Percentiles rank a stretch among this genome's conserved stretches.
phyloP scores from a whole-genome alignment of 176 grass and related monocot genomes.

The Avena atlantica region DNA sequence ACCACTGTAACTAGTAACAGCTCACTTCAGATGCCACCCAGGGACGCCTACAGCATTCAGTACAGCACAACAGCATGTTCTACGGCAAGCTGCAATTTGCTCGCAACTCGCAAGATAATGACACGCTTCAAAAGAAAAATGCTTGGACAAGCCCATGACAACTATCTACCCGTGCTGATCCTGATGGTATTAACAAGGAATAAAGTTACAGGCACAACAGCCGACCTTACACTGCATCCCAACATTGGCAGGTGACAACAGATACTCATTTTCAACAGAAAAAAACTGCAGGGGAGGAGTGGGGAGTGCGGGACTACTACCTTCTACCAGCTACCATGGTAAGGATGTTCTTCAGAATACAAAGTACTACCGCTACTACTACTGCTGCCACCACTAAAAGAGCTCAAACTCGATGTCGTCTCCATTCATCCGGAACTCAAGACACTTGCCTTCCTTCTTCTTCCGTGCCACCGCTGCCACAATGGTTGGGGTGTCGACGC shows the following conservation, averaged over 20 bases:
- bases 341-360: constrained; percentile 48
- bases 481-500: constrained; percentile 43
- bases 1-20: background rate
- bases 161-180: constrained; percentile 37
- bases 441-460: constrained; percentile 90
- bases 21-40: background rate
- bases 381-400: constrained; percentile 58
- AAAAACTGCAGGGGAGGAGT: constrained; percentile 46
- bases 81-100: background rate
- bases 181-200: constrained; percentile 84
- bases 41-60: constrained; percentile 4
- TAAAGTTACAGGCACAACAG: constrained; percentile 56
- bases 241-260: constrained; percentile 34
- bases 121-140: background rate
- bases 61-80: background rate
- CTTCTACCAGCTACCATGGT: constrained; percentile 43
- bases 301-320: constrained; percentile 34
- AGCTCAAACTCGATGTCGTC: constrained; percentile 90
- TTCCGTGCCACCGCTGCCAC: constrained; percentile 38
- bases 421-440: constrained; percentile 79
- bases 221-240: constrained; percentile 45
- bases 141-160: constrained; percentile 19
- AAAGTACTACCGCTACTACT: constrained; percentile 26
- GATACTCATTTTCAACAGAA: constrained; percentile 49
- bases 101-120: background rate